phyloP scores from a whole-genome alignment of 2,329 filamentous ascomycete species.

The Pseudogymnoascus pannorum region DNA sequence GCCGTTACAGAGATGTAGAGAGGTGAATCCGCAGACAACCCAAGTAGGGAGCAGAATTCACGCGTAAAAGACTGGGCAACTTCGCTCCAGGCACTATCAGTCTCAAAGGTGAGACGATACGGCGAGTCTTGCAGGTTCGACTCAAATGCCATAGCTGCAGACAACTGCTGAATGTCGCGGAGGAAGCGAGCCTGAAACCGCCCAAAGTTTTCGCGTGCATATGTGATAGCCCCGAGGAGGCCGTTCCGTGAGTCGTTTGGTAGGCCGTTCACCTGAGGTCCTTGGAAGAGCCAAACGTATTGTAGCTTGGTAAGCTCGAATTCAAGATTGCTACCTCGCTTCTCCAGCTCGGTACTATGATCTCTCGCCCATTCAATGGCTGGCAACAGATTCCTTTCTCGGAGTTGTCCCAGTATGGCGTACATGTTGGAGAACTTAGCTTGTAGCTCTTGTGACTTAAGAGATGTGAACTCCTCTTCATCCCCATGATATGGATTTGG shows the following conservation, averaged over 20 bases:
- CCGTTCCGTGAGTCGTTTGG: constrained; percentile 50
- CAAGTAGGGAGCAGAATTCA: constrained; percentile 89
- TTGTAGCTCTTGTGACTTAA: constrained; percentile 63
- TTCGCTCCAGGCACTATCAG: constrained; percentile 69
- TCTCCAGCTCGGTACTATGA: constrained; percentile 65
- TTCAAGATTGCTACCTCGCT: constrained; percentile 83
- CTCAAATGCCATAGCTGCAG: constrained; percentile 71
- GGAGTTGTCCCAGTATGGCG: constrained; percentile 71
- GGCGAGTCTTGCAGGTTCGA: constrained; percentile 70
- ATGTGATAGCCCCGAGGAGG: constrained; percentile 59
- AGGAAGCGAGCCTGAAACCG: constrained; percentile 69
- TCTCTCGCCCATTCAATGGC: constrained; percentile 80
- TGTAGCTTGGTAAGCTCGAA: constrained; percentile 89
- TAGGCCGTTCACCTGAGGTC: constrained; percentile 46
- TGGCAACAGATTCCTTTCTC: constrained; percentile 64
- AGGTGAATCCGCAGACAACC: constrained; percentile 83
- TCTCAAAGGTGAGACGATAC: constrained; percentile 72
- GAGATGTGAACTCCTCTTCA: constrained; percentile 41
- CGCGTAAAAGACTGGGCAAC: constrained; percentile 81
- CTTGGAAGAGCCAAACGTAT: constrained; percentile 81
- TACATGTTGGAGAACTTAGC: constrained; percentile 86
- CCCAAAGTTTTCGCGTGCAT: constrained; percentile 67
- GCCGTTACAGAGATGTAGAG: constrained; percentile 90
- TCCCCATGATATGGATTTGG: constrained; percentile 28
- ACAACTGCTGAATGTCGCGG: constrained; percentile 72